Percentiles rank a stretch among this genome's conserved stretches.
Conservation (phyloP, 1,139 yeast species). For the Torulaspora pretoriensis region DNA sequence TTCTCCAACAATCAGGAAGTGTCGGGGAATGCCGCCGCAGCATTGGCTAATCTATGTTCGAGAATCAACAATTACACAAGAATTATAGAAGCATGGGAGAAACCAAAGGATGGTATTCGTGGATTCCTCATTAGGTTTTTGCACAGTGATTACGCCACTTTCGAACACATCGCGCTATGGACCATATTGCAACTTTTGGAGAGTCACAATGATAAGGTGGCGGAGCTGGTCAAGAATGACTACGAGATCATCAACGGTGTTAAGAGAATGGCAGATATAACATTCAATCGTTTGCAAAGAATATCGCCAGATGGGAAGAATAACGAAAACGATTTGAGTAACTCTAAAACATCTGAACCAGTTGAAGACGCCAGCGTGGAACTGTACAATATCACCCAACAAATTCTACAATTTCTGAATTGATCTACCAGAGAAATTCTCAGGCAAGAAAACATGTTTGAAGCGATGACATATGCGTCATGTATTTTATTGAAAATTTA, state of each 20-base stretch:
- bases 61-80: slow-evolving; percentile 72
- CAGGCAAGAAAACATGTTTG: background rate
- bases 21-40: slow-evolving; percentile 98
- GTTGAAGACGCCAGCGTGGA: slow-evolving; percentile 64
- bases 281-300: slow-evolving; percentile 36
- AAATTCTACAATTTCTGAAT: slow-evolving; percentile 49
- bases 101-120: slow-evolving; percentile 79
- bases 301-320: slow-evolving; percentile 22
- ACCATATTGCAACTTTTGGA: slow-evolving; percentile 89
- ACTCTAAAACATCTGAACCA: slow-evolving; percentile 32
- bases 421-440: slow-evolving; percentile 13
- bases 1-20: slow-evolving; percentile 87
- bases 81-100: slow-evolving; percentile 73
- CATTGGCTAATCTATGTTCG: slow-evolving; percentile 90
- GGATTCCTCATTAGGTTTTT: slow-evolving; percentile 80
- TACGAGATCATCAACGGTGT: slow-evolving; percentile 55
- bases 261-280: slow-evolving; percentile 45
- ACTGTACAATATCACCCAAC: slow-evolving; percentile 73
- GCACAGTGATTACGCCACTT: slow-evolving; percentile 85
- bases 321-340: slow-evolving; percentile 37
- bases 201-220: slow-evolving; percentile 71
- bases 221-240: slow-evolving; percentile 57
- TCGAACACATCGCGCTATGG: slow-evolving; percentile 98
- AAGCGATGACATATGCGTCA: slow-evolving; percentile 4
- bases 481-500: slow-evolving; percentile 7